Evolutionary conservation across 768 basidiomycete species (phyloP), one percentile per base, ranked within the genome.

Genomic region (Xerocomus potaroensis): DNA sequence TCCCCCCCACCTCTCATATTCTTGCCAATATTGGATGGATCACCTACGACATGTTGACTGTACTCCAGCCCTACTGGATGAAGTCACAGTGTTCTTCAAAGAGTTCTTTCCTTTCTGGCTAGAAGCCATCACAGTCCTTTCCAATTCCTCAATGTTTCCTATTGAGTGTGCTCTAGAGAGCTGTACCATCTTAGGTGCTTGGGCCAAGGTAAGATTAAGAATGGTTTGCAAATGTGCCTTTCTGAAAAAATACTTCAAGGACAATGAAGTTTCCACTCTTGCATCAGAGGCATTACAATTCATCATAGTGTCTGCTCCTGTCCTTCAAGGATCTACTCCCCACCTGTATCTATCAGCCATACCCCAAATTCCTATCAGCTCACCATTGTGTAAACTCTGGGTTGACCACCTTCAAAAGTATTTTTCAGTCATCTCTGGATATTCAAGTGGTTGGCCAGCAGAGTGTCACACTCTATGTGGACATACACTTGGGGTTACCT

Each of bases 11-110:
- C n/a, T n/a, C n/a, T n/a, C n/a, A n/a, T n/a, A n/a, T n/a, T 4
- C 40, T 7, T 45, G 43, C 19, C 43, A 15, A 19, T 39, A 39
- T 19, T 46, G 38, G 41, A 42, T 50, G 40, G 15, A 26, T 23
- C 49, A 50, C 18, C 15, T 50, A 1, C 29, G 27, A 23, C 18
- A 33, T 38, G 16, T 26, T 1, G 11, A 16, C 3, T 33, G 9
- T 33, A 42, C 44, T 19, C 34, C 36, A 33, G 12, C 19, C 7
- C 22, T 46, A 30, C n/a, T 42, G 23, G 3, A n/a, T 21, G 35
- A 46, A 2, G 18, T 50, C 7, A 42, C 41, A 1, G 7, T 4
- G 2, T 53, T 53, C 41, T 46, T 49, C 27, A 45, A 45, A 26
- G 15, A 26, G 9, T 34, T n/a, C n/a, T 37, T 39, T 8, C 31